Evolutionary conservation across 352 stramenopile genomes (phyloP).

Genomic region (Phytophthora palmivora): DNA sequence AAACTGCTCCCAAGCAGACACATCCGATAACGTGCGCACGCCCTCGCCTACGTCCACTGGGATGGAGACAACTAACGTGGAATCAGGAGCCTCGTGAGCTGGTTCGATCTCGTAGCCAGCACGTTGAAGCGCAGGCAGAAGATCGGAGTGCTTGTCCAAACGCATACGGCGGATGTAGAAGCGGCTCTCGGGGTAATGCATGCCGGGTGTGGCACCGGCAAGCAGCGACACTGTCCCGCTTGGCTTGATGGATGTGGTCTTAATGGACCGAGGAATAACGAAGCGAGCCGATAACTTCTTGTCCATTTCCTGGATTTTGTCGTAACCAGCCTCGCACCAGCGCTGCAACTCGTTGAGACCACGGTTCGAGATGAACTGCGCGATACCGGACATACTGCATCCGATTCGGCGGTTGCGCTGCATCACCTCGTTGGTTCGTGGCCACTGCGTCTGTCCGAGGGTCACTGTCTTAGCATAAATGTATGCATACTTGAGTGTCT

Average conservation of each 20-base stretch:
- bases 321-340: conserved; percentile 91
- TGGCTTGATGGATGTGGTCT: conserved; percentile 93
- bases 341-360: conserved; percentile 84
- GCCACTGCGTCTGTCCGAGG: conserved; percentile 91
- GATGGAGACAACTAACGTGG: conserved; percentile 92
- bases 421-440: conserved; percentile 93
- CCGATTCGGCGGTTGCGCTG: conserved; percentile 92
- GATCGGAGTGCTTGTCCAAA: conserved; percentile 81
- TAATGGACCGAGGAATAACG: conserved; percentile 90
- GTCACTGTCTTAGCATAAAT: conserved; percentile 96
- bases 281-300: conserved; percentile 72
- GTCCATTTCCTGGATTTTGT: conserved; percentile 80
- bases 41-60: conserved; percentile 89
- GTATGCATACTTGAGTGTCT: conserved; percentile 89
- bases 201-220: conserved; percentile 91
- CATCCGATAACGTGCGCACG: conserved; percentile 81
- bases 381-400: conserved; percentile 93
- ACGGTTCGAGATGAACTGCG: conserved; percentile 89
- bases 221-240: conserved; percentile 93
- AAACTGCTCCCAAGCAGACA: conserved; percentile 95
- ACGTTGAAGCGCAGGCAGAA: conserved; percentile 72
- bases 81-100: conserved; percentile 59
- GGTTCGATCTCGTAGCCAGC: conserved; percentile 88
- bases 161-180: conserved; percentile 94
- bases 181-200: conserved; percentile 93